phyloP scores from a whole-genome alignment of 371 early-diverging fungal species.

The Conidiobolus incongruus region DNA sequence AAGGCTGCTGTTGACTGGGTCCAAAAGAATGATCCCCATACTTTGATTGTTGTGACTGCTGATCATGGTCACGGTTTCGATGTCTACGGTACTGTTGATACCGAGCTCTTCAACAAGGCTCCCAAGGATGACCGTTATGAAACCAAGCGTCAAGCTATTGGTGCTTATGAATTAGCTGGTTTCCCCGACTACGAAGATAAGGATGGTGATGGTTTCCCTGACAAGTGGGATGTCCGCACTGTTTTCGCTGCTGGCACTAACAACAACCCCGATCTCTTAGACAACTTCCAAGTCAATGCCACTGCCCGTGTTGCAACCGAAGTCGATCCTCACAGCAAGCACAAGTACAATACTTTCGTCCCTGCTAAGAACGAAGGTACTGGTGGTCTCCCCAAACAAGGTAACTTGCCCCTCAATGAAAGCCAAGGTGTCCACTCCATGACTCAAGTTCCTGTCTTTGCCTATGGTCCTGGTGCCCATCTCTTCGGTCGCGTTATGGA shows the following conservation, averaged over 20 bases:
- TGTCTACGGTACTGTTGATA: constrained; percentile 48
- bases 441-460: too few relatives aligned
- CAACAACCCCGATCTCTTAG: constrained; percentile 25
- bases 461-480: too few relatives aligned
- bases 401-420: constrained; percentile 14
- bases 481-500: too few relatives aligned
- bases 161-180: constrained; percentile 33
- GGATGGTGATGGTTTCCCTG: constrained; percentile 42
- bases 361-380: constrained; percentile 13
- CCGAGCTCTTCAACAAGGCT: constrained; percentile 12
- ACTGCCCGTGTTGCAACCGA: constrained; percentile 18
- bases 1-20: constrained; percentile 32
- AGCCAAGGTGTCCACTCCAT: constrained; percentile 24
- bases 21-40: constrained; percentile 28
- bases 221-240: constrained; percentile 27
- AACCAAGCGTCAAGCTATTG: constrained; percentile 30
- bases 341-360: constrained; percentile 8
- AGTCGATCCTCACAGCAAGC: not conserved
- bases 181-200: constrained; percentile 36
- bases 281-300: constrained; percentile 26
- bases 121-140: constrained; percentile 7
- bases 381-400: constrained; percentile 16
- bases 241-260: constrained; percentile 35
- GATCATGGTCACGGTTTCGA: constrained; percentile 58
- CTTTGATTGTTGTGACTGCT: constrained; percentile 41